Percentiles rank a stretch among this genome's conserved stretches.
Evolutionary conservation across 1,139 yeast species (phyloP).

Genomic region (Geotrichum phurueaensis): DNA sequence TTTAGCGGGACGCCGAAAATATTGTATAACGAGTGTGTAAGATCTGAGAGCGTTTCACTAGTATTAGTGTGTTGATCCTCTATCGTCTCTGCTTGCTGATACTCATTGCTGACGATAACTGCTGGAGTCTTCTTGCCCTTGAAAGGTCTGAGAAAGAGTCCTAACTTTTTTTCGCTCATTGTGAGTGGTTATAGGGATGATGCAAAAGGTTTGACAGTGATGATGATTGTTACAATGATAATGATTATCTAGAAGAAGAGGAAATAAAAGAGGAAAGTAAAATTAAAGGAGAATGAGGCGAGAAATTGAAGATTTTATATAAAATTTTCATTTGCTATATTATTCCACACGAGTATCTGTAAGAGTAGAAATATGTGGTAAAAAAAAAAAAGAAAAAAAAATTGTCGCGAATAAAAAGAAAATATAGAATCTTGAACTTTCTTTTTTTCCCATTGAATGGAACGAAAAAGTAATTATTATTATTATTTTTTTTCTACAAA

Average conservation of each 20-base stretch:
- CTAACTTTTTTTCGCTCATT: constrained; percentile 2
- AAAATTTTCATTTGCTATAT: not conserved
- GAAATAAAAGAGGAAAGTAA: not conserved
- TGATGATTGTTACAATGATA: not conserved
- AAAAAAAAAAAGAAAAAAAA: not conserved
- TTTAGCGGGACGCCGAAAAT: constrained; percentile 29
- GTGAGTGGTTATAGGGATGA: not conserved
- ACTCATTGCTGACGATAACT: constrained; percentile 6
- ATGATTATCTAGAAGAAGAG: not conserved
- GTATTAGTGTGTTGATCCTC: not conserved
- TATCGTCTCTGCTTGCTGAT: not conserved
- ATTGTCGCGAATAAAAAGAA: not conserved
- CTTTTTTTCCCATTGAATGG: not conserved
- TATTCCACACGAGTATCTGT: not conserved
- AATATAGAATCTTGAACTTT: not conserved
- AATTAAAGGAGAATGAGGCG: not conserved
- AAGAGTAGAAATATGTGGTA: not conserved
- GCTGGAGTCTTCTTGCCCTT: constrained; percentile 8
- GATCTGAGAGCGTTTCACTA: not conserved
- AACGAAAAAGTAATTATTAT: too few relatives aligned
- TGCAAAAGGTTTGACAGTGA: not conserved
- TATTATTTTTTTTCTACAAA: too few relatives aligned
- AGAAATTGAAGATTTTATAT: not conserved
- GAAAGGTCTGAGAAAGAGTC: constrained; percentile 3
- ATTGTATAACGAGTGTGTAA: constrained; percentile 19